Evolutionary conservation across 1,284 basidiomycete genomes (phyloP).

Genomic region (Tranzscheliella williamsii): DNA sequence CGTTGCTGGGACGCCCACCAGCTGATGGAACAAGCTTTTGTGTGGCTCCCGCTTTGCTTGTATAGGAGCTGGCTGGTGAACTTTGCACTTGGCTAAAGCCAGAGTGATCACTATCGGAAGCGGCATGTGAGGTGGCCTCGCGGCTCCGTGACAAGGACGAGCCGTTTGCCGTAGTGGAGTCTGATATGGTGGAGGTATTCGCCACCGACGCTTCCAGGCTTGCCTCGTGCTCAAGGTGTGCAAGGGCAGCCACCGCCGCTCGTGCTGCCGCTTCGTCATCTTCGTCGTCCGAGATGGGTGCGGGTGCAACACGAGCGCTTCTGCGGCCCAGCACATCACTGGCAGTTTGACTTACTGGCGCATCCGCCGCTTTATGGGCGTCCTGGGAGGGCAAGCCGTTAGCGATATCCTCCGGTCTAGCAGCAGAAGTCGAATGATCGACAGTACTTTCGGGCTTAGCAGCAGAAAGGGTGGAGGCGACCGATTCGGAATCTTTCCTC

Average conservation of each 20-base stretch:
- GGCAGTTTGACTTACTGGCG: slow-evolving; percentile 1
- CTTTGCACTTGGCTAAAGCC: slow-evolving; percentile 19
- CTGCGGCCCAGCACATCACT: slow-evolving; percentile 1
- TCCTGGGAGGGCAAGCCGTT: background rate
- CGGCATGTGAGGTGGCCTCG: slow-evolving; percentile 25
- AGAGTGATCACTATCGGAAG: slow-evolving; percentile 41
- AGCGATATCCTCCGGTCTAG: no score
- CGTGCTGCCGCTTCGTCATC: slow-evolving; percentile 49
- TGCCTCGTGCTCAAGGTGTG: slow-evolving; percentile 48
- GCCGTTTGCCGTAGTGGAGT: slow-evolving; percentile 3
- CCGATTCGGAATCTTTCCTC: slow-evolving; percentile 50
- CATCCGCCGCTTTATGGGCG: slow-evolving; percentile 5
- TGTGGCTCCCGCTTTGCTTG: slow-evolving; percentile 8
- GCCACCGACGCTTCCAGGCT: slow-evolving; percentile 20
- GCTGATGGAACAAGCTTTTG: slow-evolving; percentile 30
- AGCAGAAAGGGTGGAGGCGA: slow-evolving; percentile 28
- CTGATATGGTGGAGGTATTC: slow-evolving; percentile 5
- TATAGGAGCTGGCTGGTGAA: slow-evolving; percentile 38
- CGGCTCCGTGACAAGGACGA: slow-evolving; percentile 18
- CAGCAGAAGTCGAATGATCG: no score
- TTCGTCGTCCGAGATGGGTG: slow-evolving; percentile 22
- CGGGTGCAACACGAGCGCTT: background rate
- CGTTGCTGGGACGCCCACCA: slow-evolving; percentile 35
- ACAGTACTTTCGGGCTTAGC: background rate
- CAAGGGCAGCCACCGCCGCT: slow-evolving; percentile 48